phyloP scores from a whole-genome alignment of 345 rosid species.

The Melastoma malabathricum region DNA sequence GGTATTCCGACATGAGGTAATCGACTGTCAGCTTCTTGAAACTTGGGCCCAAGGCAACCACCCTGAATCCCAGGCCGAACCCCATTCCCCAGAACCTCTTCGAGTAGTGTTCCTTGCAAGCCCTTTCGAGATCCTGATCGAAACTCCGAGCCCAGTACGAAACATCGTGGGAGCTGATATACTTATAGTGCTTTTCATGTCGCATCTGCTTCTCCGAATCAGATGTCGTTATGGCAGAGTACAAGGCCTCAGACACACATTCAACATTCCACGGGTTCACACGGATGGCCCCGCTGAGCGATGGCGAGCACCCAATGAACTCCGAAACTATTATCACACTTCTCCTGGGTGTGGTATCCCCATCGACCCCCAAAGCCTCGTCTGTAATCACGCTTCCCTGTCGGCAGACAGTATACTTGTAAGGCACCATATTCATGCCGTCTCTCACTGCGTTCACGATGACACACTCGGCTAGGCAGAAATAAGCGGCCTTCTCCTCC shows the following conservation, averaged over 20 bases:
- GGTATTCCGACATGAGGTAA: slow-evolving; percentile 43
- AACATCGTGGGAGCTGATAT: slow-evolving; percentile 69
- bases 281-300: slow-evolving; percentile 75
- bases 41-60: slow-evolving; percentile 55
- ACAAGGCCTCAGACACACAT: slow-evolving; percentile 52
- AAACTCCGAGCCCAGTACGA: slow-evolving; percentile 71
- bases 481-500: slow-evolving; percentile 54
- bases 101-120: slow-evolving; percentile 52
- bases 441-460: slow-evolving; percentile 75
- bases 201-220: slow-evolving; percentile 50
- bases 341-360: slow-evolving; percentile 17
- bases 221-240: slow-evolving; percentile 27
- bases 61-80: slow-evolving; percentile 51
- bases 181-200: slow-evolving; percentile 76
- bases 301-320: slow-evolving; percentile 84
- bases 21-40: slow-evolving; percentile 49
- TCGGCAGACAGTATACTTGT: slow-evolving; percentile 59
- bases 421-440: slow-evolving; percentile 85
- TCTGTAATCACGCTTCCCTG: slow-evolving; percentile 58
- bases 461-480: slow-evolving; percentile 57
- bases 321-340: slow-evolving; percentile 74
- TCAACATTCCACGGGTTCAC: slow-evolving; percentile 78
- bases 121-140: slow-evolving; percentile 61
- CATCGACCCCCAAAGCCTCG: slow-evolving; percentile 32
- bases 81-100: slow-evolving; percentile 75